These are phyloP conservation scores for Trichoderma cornu-damae DNA, from an alignment of 2,329 filamentous ascomycete genomes.

Conservation along the genomic window DNA sequence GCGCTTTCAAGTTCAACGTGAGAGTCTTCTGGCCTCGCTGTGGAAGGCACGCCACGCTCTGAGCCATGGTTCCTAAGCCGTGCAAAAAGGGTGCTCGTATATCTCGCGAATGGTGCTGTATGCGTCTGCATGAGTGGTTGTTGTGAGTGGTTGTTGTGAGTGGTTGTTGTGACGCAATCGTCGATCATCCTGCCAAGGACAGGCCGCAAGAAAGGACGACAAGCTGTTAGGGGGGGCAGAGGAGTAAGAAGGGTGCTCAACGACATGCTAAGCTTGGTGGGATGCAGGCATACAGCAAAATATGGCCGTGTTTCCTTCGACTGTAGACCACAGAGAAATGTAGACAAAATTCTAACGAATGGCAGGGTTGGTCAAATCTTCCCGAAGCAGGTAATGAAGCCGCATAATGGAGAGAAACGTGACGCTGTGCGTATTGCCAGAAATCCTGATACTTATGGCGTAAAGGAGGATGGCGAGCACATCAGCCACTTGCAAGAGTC, in stretches of 20 bases:
- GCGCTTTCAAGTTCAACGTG: slow-evolving; percentile 12
- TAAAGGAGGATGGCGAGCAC: background rate
- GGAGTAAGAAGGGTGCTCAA: background rate
- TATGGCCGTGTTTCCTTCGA: slow-evolving; percentile 26
- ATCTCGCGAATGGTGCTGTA: slow-evolving; percentile 8
- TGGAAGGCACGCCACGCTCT: slow-evolving; percentile 1
- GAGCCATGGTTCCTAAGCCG: slow-evolving; percentile 12
- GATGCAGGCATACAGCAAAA: slow-evolving; percentile 22
- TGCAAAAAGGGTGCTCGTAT: slow-evolving; percentile 18
- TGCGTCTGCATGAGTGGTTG: slow-evolving; percentile 12
- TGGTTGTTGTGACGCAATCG: background rate
- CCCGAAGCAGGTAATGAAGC: slow-evolving; percentile 17
- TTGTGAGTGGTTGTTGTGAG: slow-evolving; percentile 3
- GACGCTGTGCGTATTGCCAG: slow-evolving; percentile 7
- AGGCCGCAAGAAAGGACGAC: slow-evolving; percentile 20
- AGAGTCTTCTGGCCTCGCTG: background rate
- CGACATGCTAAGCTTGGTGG: background rate
- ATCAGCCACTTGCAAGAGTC: slow-evolving; percentile 23
- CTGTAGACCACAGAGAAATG: slow-evolving; percentile 24
- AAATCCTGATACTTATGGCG: background rate
- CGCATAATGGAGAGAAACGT: slow-evolving; percentile 22
- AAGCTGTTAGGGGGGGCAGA: background rate
- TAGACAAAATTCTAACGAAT: slow-evolving; percentile 27
- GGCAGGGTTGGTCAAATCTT: slow-evolving; percentile 21
- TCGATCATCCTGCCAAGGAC: slow-evolving; percentile 16